Evolutionary conservation across 805 yeast genomes (phyloP).

Genomic region (Lachancea thermotolerans): DNA sequence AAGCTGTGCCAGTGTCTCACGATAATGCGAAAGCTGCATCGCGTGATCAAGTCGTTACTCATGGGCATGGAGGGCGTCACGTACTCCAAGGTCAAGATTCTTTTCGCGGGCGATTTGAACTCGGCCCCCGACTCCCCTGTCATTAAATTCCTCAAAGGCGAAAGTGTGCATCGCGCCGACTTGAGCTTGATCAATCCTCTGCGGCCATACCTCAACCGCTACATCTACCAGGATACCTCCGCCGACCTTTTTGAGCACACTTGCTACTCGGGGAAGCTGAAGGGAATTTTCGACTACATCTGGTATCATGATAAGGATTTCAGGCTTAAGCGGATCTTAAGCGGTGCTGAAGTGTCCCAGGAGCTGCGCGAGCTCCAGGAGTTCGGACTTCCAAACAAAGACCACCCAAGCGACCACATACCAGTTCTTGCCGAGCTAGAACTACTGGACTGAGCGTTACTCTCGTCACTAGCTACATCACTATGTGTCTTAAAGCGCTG

Average conservation of each 20-base stretch:
- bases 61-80: conserved; percentile 19
- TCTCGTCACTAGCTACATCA: not conserved
- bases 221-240: conserved; percentile 27
- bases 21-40: conserved; percentile 31
- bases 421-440: conserved; percentile 37
- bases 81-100: conserved; percentile 30
- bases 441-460: conserved; percentile 11
- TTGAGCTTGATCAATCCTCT: conserved; percentile 28
- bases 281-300: conserved; percentile 51
- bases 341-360: conserved; percentile 35
- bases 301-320: conserved; percentile 43
- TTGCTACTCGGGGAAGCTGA: conserved; percentile 43
- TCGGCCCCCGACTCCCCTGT: conserved; percentile 46
- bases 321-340: conserved; percentile 39
- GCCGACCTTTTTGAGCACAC: conserved; percentile 33
- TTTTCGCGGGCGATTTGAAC: conserved; percentile 54
- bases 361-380: conserved; percentile 19
- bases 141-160: conserved; percentile 37
- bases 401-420: conserved; percentile 53
- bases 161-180: conserved; percentile 24
- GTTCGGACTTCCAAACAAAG: conserved; percentile 47
- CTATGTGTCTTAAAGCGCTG: no score
- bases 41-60: conserved; percentile 21
- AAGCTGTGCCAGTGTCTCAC: conserved; percentile 48
- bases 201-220: conserved; percentile 29